A percentile compares a stretch with the other conserved stretches of the same genome.
phyloP scores from a whole-genome alignment of 2,329 filamentous ascomycete genomes.

The Botrytis tulipae region DNA sequence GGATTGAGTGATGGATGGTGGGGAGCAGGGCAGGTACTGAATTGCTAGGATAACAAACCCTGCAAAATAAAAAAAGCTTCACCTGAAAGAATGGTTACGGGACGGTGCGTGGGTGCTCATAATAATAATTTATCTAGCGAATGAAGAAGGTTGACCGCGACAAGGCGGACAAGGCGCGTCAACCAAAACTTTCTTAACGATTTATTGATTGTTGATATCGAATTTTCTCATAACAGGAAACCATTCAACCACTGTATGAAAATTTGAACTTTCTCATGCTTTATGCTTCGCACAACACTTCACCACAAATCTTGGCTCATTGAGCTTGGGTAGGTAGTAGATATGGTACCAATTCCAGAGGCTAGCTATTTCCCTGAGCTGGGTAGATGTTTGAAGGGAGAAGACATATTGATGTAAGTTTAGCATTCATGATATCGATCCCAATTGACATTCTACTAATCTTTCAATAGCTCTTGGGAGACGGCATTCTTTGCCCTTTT shows the following conservation, averaged over 20 bases:
- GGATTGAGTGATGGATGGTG: neutral
- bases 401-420: slow-evolving; percentile 74
- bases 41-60: neutral
- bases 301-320: slow-evolving; percentile 35
- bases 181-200: slow-evolving; percentile 17
- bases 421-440: neutral
- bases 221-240: neutral
- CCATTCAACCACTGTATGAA: neutral
- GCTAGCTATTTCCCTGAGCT: slow-evolving; percentile 78
- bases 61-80: slow-evolving; percentile 16
- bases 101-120: neutral
- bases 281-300: slow-evolving; percentile 35
- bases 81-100: slow-evolving; percentile 7
- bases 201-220: neutral
- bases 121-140: slow-evolving; percentile 2
- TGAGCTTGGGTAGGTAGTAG: slow-evolving; percentile 55
- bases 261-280: slow-evolving; percentile 33
- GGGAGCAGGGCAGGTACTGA: neutral
- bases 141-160: slow-evolving; percentile 8
- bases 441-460: neutral
- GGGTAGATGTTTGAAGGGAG: slow-evolving; percentile 79
- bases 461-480: slow-evolving; percentile 56
- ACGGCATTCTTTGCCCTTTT: slow-evolving; percentile 54
- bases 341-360: slow-evolving; percentile 70
- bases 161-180: slow-evolving; percentile 28